Evolutionary conservation across 257 asterid species (phyloP).

Genomic region (Primulina tabacum): DNA sequence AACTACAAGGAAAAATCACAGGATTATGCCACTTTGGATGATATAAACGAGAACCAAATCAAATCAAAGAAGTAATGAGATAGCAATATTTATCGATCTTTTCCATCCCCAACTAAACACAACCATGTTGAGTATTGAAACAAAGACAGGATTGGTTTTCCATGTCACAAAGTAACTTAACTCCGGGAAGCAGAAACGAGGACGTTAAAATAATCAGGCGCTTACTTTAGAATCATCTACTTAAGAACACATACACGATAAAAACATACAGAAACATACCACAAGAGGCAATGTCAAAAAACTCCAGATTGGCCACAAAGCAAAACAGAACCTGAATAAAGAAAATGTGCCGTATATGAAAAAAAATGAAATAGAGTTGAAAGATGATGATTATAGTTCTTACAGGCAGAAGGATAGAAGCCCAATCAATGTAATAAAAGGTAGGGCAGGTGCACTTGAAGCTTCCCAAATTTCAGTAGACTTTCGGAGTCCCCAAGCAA

Average conservation of each 20-base stretch:
- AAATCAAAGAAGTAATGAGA: neutral
- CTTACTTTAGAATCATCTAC: neutral
- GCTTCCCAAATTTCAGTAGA: conserved; percentile 52
- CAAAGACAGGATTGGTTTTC: neutral
- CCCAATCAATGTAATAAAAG: conserved; percentile 46
- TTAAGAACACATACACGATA: neutral
- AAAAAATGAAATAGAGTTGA: neutral
- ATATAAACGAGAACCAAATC: neutral
- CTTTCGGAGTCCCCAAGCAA: conserved; percentile 46
- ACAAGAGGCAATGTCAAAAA: conserved; percentile 58
- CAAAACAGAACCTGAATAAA: conserved; percentile 46
- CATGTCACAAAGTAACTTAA: neutral
- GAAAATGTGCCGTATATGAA: conserved; percentile 6
- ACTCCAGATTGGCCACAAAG: conserved; percentile 69
- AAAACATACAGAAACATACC: conserved; percentile 31
- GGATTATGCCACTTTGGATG: neutral
- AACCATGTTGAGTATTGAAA: neutral
- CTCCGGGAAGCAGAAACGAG: neutral
- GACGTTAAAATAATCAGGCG: neutral
- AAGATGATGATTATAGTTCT: conserved; percentile 20
- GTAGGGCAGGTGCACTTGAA: conserved; percentile 53
- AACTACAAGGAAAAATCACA: neutral
- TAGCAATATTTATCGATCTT: neutral
- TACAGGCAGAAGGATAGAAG: conserved; percentile 56
- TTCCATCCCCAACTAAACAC: neutral